Conservation (phyloP, 805 yeast genomes). For the Kuraishia hungarica region DNA sequence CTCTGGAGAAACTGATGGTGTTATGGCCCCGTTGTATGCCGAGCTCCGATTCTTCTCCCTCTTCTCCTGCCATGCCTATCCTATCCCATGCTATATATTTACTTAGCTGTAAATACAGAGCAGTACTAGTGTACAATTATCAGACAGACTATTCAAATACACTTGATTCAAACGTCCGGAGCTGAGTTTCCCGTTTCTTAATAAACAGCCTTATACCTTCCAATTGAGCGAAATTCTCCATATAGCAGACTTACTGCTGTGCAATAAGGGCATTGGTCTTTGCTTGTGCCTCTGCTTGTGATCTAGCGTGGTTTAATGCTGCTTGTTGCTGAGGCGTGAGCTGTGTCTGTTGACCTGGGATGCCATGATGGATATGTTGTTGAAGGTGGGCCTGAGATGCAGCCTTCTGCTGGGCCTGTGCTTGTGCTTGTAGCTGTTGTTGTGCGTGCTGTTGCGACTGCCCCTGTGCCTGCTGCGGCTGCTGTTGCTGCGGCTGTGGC, state of each 20-base stretch:
- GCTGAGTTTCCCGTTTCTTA: too few species aligned
- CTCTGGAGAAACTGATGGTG: too few species aligned
- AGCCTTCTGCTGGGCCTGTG: neutral
- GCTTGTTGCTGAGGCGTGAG: neutral
- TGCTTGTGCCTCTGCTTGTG: slow-evolving; percentile 3
- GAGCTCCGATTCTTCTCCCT: too few species aligned
- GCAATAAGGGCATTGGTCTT: neutral
- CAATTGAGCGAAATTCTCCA: too few species aligned
- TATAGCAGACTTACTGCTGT: neutral
- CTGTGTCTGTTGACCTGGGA: neutral
- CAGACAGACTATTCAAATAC: too few species aligned
- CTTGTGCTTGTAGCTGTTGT: neutral
- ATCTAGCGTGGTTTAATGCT: neutral
- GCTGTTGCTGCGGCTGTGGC: neutral
- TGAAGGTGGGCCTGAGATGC: neutral
- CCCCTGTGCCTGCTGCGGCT: neutral
- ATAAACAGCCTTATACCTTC: too few species aligned
- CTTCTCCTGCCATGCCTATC: too few species aligned
- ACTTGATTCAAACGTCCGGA: too few species aligned
- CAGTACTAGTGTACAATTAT: too few species aligned
- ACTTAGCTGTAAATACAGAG: too few species aligned
- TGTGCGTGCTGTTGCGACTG: slow-evolving; percentile 1
- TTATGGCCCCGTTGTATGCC: too few species aligned
- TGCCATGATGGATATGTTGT: neutral
- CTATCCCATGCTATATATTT: too few species aligned